A percentile compares a stretch with the other conserved stretches of the same genome.
phyloP scores from a whole-genome alignment of 1,284 basidiomycete genomes.

The Fomes fomentarius region DNA sequence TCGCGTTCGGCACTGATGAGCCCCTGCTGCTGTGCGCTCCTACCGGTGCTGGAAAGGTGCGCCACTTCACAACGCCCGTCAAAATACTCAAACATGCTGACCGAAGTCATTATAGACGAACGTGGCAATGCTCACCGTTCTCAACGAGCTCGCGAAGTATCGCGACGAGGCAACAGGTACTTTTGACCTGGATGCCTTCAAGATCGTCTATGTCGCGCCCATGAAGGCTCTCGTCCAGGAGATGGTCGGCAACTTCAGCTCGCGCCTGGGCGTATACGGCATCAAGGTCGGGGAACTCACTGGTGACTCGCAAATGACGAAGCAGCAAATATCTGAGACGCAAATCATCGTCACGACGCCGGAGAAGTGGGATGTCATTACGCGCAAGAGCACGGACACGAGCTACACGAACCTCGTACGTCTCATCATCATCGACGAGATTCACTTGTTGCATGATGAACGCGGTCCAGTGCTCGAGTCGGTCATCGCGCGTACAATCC shows the following conservation, averaged over 20 bases:
- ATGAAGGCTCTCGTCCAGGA: constrained; percentile 99
- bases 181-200: constrained; percentile 93
- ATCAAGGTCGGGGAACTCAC: constrained; percentile 95
- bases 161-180: constrained; percentile 81
- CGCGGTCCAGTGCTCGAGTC: constrained; percentile 97
- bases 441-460: constrained; percentile 97
- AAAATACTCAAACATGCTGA: background rate
- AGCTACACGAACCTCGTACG: constrained; percentile 97
- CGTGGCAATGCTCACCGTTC: constrained; percentile 93
- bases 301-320: constrained; percentile 98
- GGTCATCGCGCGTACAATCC: constrained; percentile 89
- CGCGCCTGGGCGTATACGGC: constrained; percentile 82
- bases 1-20: constrained; percentile 94
- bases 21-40: constrained; percentile 97
- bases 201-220: constrained; percentile 97
- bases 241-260: constrained; percentile 92
- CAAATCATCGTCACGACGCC: constrained; percentile 99
- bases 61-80: constrained; percentile 26
- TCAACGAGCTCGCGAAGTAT: constrained; percentile 87
- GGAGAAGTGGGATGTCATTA: constrained; percentile 99
- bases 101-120: constrained; percentile 72
- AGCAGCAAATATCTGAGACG: constrained; percentile 95
- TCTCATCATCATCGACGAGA: constrained; percentile 98
- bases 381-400: constrained; percentile 96
- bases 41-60: constrained; percentile 96